phyloP scores from a whole-genome alignment of 2,329 filamentous ascomycete genomes.

The Sarocladiaceae sp. region DNA sequence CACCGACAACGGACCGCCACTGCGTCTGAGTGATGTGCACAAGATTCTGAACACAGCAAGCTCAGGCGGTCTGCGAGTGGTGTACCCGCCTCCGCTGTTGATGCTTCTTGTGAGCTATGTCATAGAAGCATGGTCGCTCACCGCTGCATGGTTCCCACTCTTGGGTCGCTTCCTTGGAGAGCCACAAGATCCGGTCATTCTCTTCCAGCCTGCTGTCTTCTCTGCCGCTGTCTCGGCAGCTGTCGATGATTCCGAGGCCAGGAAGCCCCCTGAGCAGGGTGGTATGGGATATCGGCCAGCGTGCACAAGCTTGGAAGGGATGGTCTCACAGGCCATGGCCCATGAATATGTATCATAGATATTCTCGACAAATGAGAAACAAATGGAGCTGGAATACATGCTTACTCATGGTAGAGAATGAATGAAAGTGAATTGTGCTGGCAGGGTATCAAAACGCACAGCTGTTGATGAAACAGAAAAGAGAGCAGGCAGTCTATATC shows the following conservation, averaged over 20 bases:
- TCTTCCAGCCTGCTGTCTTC: constrained; percentile 37
- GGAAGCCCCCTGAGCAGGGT: constrained; percentile 31
- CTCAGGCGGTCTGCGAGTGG: constrained; percentile 25
- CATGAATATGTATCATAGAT: constrained; percentile 2
- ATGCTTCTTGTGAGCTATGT: constrained; percentile 32
- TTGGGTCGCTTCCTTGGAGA: constrained; percentile 19
- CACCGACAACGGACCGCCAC: constrained; percentile 44
- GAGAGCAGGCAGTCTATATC: no score
- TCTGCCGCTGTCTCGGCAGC: constrained; percentile 18
- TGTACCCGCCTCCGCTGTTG: constrained; percentile 27
- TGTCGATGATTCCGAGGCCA: constrained; percentile 32
- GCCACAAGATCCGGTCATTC: constrained; percentile 14
- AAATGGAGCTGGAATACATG: constrained; percentile 16
- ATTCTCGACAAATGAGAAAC: constrained; percentile 8
- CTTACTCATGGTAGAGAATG: no score
- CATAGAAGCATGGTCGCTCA: constrained; percentile 17
- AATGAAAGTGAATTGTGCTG: no score
- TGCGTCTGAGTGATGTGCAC: constrained; percentile 36
- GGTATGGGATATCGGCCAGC: constrained; percentile 36
- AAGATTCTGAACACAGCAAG: constrained; percentile 24
- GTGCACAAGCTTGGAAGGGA: constrained; percentile 35
- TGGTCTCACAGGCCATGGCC: constrained; percentile 15
- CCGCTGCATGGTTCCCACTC: constrained; percentile 13
- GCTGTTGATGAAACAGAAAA: no score
- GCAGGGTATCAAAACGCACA: no score